A percentile compares a stretch with the other conserved stretches of the same genome.
phyloP scores from a whole-genome alignment of 1,139 yeast species.

The Diutina scorzettiae region DNA sequence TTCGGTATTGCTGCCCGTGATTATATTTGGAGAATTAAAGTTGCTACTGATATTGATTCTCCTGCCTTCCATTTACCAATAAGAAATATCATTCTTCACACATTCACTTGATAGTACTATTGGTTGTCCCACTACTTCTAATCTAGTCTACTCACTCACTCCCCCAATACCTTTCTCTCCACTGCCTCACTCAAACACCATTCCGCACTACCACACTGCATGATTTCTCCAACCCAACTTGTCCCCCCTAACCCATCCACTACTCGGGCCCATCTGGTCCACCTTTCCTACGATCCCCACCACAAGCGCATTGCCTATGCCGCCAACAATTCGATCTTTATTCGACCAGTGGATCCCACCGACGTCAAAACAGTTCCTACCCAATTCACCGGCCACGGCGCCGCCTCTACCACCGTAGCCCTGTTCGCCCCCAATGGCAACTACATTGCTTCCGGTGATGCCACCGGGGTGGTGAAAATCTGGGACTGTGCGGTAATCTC shows the following conservation, averaged over 20 bases:
- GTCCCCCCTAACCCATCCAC: slow-evolving; percentile 73
- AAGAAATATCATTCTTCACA: too few species aligned
- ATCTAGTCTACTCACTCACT: too few species aligned
- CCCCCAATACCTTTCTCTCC: too few species aligned
- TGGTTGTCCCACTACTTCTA: too few species aligned
- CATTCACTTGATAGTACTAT: too few species aligned
- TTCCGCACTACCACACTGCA: neutral
- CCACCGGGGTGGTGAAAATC: slow-evolving; percentile 71
- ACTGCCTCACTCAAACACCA: too few species aligned
- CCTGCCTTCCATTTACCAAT: too few species aligned
- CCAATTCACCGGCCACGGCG: slow-evolving; percentile 66
- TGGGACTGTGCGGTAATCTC: slow-evolving; percentile 54
- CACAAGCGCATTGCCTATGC: slow-evolving; percentile 69
- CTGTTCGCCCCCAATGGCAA: slow-evolving; percentile 81
- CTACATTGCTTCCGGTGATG: slow-evolving; percentile 89
- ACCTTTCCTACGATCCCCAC: slow-evolving; percentile 58
- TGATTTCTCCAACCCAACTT: neutral
- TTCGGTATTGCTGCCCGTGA: too few species aligned
- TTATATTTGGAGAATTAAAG: too few species aligned
- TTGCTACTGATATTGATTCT: too few species aligned
- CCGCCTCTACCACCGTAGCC: slow-evolving; percentile 62
- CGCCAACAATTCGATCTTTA: slow-evolving; percentile 66
- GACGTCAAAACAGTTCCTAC: slow-evolving; percentile 14
- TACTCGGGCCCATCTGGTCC: slow-evolving; percentile 55
- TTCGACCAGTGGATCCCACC: slow-evolving; percentile 48